Evolutionary conservation across 1,139 yeast species (phyloP).

Genomic region (Saccharomycopsis hybrid): DNA sequence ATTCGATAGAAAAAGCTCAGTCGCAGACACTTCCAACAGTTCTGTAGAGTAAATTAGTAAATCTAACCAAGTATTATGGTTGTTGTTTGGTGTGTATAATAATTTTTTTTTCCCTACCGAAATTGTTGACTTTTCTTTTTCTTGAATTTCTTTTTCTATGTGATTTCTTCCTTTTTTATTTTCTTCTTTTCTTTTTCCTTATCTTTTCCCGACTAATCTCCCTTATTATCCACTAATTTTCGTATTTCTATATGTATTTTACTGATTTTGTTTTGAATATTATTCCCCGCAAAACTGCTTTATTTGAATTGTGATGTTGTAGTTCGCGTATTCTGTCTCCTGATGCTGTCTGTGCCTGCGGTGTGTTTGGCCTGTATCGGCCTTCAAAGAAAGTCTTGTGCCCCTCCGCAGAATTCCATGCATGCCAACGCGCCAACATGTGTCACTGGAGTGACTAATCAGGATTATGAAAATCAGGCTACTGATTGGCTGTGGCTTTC

Average conservation of each 20-base stretch:
- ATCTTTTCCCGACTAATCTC: not conserved
- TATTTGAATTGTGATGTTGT: not conserved
- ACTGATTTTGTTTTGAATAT: not conserved
- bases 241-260: not conserved
- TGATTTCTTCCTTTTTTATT: not conserved
- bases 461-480: too few species aligned
- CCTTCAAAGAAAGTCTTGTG: too few species aligned
- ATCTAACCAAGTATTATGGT: not conserved
- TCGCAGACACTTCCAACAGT: not conserved
- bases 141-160: not conserved
- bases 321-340: too few species aligned
- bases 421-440: too few species aligned
- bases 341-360: too few species aligned
- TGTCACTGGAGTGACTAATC: too few species aligned
- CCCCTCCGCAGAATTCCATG: too few species aligned
- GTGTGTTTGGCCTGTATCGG: too few species aligned
- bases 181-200: not conserved
- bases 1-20: not conserved
- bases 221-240: not conserved
- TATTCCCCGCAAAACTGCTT: not conserved
- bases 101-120: not conserved
- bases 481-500: conserved; percentile 3
- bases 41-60: not conserved
- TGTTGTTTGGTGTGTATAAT: not conserved
- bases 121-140: not conserved